Evolutionary conservation across 2,329 filamentous ascomycete genomes (phyloP).

Genomic region (Bisporella sp.): DNA sequence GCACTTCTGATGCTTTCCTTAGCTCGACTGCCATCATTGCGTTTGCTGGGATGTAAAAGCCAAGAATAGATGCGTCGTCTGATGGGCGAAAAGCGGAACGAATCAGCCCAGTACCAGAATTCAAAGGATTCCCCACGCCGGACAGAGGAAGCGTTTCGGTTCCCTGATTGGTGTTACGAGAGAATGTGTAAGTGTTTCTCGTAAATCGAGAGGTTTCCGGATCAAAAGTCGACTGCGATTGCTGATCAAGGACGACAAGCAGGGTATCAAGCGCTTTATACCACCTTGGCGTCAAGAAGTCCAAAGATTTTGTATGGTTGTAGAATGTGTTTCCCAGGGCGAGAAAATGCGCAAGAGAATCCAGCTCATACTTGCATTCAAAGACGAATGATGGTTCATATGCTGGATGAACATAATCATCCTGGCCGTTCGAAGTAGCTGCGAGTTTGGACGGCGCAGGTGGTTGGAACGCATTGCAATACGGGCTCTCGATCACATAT

Average conservation of each 20-base stretch:
- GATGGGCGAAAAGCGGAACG: slow-evolving; percentile 91
- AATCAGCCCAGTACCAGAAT: slow-evolving; percentile 74
- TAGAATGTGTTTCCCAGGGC: slow-evolving; percentile 81
- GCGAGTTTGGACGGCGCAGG: slow-evolving; percentile 73
- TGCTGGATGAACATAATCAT: slow-evolving; percentile 75
- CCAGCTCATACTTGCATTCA: slow-evolving; percentile 98
- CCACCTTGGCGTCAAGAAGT: slow-evolving; percentile 76
- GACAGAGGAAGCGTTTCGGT: slow-evolving; percentile 83
- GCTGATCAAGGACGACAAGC: slow-evolving; percentile 66
- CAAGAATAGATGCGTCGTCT: slow-evolving; percentile 89
- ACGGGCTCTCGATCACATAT: slow-evolving; percentile 89
- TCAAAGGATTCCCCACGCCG: slow-evolving; percentile 88
- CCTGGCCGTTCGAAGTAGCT: slow-evolving; percentile 69
- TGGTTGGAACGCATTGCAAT: slow-evolving; percentile 98
- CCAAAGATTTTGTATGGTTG: slow-evolving; percentile 67
- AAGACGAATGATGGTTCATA: slow-evolving; percentile 86
- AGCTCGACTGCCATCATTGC: slow-evolving; percentile 94
- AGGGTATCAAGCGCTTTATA: slow-evolving; percentile 68
- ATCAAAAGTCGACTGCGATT: slow-evolving; percentile 77
- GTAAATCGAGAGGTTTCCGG: slow-evolving; percentile 54
- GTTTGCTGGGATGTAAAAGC: slow-evolving; percentile 92
- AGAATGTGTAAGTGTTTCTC: slow-evolving; percentile 81
- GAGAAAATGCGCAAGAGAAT: slow-evolving; percentile 89
- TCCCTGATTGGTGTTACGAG: slow-evolving; percentile 68
- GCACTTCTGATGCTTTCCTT: slow-evolving; percentile 61